These are phyloP conservation scores for Hirsutella thompsonii DNA, from an alignment of 2,329 filamentous ascomycete species.

Conservation along the genomic window DNA sequence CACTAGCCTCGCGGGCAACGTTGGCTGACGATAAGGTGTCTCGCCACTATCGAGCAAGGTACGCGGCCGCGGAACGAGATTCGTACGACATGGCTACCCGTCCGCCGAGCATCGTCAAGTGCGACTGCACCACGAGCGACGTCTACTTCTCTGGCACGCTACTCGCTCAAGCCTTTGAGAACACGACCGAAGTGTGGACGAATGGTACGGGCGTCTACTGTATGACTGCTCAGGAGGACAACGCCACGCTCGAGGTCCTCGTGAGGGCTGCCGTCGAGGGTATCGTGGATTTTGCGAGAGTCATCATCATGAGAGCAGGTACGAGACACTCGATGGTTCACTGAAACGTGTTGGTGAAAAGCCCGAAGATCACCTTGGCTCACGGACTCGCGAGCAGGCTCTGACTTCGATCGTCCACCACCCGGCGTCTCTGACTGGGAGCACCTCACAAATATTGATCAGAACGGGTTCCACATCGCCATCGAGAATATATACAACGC, in stretches of 20 bases:
- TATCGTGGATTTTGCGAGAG: conserved; percentile 50
- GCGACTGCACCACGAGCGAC: conserved; percentile 58
- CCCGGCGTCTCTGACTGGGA: conserved; percentile 40
- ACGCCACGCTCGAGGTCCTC: conserved; percentile 53
- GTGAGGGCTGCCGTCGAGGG: conserved; percentile 43
- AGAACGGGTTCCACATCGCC: conserved; percentile 51
- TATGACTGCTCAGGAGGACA: conserved; percentile 62
- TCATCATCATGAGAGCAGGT: conserved; percentile 55
- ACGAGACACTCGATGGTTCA: too few species aligned
- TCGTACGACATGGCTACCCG: conserved; percentile 27
- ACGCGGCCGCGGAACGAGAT: conserved; percentile 24
- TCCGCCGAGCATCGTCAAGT: conserved; percentile 44
- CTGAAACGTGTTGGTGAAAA: too few species aligned
- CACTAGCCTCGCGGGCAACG: conserved; percentile 35
- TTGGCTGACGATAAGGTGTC: conserved; percentile 38
- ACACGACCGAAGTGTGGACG: conserved; percentile 49
- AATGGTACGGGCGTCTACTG: conserved; percentile 58
- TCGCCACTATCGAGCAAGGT: conserved; percentile 39
- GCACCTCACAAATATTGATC: conserved; percentile 46
- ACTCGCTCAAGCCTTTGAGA: conserved; percentile 51
- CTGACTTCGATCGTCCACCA: conserved; percentile 60
- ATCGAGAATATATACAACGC: conserved; percentile 54
- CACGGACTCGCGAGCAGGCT: conserved; percentile 23
- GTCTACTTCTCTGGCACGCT: conserved; percentile 55
- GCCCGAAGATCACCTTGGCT: too few species aligned